Percentiles rank a stretch among this genome's conserved stretches.
These are phyloP conservation scores for Xylaria flabelliformis DNA, from an alignment of 495 filamentous ascomycete species.

Conservation along the genomic window DNA sequence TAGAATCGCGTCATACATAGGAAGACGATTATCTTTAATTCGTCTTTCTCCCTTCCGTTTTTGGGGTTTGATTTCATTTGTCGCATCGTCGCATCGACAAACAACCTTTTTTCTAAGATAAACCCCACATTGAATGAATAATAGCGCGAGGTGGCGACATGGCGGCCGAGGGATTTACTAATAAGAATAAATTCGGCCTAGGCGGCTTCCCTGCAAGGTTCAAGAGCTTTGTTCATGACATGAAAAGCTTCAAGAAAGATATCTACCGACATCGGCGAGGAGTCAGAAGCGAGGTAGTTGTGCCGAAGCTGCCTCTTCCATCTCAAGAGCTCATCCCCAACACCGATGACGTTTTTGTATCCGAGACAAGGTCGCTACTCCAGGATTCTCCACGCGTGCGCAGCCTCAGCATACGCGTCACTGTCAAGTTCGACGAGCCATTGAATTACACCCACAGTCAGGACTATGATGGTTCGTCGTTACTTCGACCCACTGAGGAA, in stretches of 20 bases:
- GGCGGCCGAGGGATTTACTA: constrained; percentile 5
- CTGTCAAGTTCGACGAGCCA: constrained; percentile 53
- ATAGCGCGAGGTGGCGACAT: constrained; percentile 3
- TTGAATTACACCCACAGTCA: constrained; percentile 48
- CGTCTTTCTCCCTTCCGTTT: neutral
- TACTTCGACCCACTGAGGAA: constrained; percentile 46
- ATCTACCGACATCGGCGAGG: constrained; percentile 34
- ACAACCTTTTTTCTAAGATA: neutral
- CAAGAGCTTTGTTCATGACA: constrained; percentile 39
- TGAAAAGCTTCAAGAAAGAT: constrained; percentile 39
- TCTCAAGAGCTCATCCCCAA: constrained; percentile 13
- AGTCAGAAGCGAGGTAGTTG: constrained; percentile 25
- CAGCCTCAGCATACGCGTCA: constrained; percentile 48
- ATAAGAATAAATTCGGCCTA: neutral
- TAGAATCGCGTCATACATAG: neutral
- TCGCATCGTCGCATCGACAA: neutral
- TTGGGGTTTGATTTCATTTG: constrained; percentile 10
- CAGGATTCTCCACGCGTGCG: constrained; percentile 30
- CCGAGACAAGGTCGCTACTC: constrained; percentile 29
- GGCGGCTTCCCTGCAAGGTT: constrained; percentile 36
- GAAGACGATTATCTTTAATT: neutral
- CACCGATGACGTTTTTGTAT: constrained; percentile 9
- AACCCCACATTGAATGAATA: neutral
- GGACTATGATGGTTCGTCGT: constrained; percentile 49
- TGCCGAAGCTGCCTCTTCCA: constrained; percentile 22